Evolutionary conservation across 2,329 filamentous ascomycete genomes (phyloP), one percentile per base, ranked within the genome.

Genomic region (Trichoderma endophyticum): DNA sequence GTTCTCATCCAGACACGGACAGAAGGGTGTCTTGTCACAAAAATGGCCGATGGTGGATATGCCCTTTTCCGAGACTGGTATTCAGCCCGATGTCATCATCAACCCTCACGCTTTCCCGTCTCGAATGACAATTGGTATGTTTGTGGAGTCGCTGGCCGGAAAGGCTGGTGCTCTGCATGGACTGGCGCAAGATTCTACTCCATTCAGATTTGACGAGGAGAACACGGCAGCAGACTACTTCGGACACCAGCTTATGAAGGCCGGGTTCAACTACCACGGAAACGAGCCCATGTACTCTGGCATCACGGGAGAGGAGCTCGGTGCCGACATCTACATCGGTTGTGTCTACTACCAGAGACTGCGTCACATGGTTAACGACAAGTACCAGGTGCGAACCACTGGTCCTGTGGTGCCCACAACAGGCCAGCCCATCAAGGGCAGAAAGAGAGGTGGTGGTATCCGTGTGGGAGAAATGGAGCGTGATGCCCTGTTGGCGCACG

Each of bases 111-210:
- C 96, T 79, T 99, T 99, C 88, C 96, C 96, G 8, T 98, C 95
- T 60, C 95, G 96, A 83, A 99, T 99, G 96, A 99, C 96, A 24
- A 99, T 99, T 80, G 96, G 96, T 79, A 98, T 98, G 93, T 98
- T 99, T 82, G 90, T 99, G 79, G 96, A 99, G 85, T 98, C 95
- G 6, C 88, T 99, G 67, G 96, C 96, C 11, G 96, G 96, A 73
- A 99, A 99, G 84, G 90, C 95, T 11, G 96, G 96, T 61, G 93
- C 95, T 15, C 88, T 99, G 43, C 96, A 99, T 81, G 96, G 96
- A 61, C 87, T 98, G n/a, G 93, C 96, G 0, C 96, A 98, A 82
- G 96, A 99, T 81, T 95, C 90, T 59, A 98, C 96, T 0, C 96
- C 96, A 0, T 99, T 98, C 88, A 91, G 92, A 76, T 99, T 98